phyloP scores from a whole-genome alignment of 768 basidiomycete genomes.

The Tephrocybe rancida region DNA sequence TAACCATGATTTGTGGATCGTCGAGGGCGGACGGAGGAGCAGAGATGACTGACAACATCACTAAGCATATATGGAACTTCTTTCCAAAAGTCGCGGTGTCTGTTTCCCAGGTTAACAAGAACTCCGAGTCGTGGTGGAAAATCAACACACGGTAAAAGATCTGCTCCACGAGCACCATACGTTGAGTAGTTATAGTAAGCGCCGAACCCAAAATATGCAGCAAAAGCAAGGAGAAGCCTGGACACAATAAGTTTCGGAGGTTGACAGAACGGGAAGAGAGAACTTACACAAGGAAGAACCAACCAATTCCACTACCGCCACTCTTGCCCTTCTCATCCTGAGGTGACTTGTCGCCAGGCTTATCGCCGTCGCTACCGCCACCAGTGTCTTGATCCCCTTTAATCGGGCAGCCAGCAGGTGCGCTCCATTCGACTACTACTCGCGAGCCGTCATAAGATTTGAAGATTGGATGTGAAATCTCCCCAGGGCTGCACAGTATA shows the following conservation, averaged over 20 bases:
- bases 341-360: slow-evolving; percentile 18
- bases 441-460: slow-evolving; percentile 60
- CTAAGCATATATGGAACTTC: slow-evolving; percentile 86
- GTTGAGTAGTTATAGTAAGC: slow-evolving; percentile 89
- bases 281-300: slow-evolving; percentile 84
- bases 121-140: not conserved
- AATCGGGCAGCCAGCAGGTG: slow-evolving; percentile 59
- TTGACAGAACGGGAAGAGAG: not conserved
- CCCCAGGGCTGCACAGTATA: slow-evolving; percentile 54
- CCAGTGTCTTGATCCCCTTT: slow-evolving; percentile 40
- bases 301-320: slow-evolving; percentile 79
- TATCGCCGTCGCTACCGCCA: slow-evolving; percentile 29
- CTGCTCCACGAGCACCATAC: slow-evolving; percentile 82
- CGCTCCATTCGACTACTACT: slow-evolving; percentile 62
- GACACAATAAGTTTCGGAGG: not conserved
- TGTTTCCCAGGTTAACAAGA: slow-evolving; percentile 29
- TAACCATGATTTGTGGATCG: slow-evolving; percentile 69
- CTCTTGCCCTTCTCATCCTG: slow-evolving; percentile 34
- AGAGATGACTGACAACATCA: slow-evolving; percentile 78
- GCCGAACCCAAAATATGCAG: slow-evolving; percentile 74
- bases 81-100: slow-evolving; percentile 89
- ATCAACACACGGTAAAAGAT: slow-evolving; percentile 77
- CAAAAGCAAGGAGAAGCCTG: slow-evolving; percentile 67
- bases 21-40: slow-evolving; percentile 70
- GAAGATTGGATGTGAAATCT: slow-evolving; percentile 50